Conservation (phyloP, 768 basidiomycete species). For the Lentinula detonsa region DNA sequence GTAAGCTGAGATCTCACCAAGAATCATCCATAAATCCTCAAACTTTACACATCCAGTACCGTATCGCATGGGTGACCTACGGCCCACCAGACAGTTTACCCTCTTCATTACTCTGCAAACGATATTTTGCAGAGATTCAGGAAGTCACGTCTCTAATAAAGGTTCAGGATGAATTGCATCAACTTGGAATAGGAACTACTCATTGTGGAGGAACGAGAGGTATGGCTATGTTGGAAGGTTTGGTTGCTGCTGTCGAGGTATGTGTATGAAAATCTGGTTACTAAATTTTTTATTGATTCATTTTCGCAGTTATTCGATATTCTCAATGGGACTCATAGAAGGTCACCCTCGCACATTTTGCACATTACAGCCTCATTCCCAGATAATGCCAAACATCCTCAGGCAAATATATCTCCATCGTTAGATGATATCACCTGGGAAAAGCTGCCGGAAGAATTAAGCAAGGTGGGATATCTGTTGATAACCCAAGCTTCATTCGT, state of each 20-base stretch:
- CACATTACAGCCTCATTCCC: conserved; percentile 57
- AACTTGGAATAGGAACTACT: conserved; percentile 54
- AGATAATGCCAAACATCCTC: conserved; percentile 47
- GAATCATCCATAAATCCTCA: neutral
- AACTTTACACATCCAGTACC: neutral
- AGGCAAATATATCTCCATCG: conserved; percentile 41
- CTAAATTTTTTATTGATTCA: neutral
- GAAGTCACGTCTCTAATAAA: conserved; percentile 38
- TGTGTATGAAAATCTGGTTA: conserved; percentile 7
- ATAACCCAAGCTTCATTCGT: neutral
- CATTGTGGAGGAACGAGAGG: conserved; percentile 42
- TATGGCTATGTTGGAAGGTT: conserved; percentile 65
- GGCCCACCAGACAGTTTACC: conserved; percentile 52
- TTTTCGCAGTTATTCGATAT: conserved; percentile 35
- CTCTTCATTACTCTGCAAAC: conserved; percentile 47
- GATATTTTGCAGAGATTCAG: conserved; percentile 45
- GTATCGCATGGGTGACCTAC: conserved; percentile 57
- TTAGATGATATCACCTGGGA: conserved; percentile 57
- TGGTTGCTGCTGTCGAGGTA: conserved; percentile 69
- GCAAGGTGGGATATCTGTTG: conserved; percentile 39
- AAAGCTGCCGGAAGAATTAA: conserved; percentile 51
- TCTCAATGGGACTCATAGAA: conserved; percentile 7
- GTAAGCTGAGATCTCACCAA: neutral
- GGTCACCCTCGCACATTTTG: conserved; percentile 39
- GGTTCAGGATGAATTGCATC: conserved; percentile 30